Percentiles rank a stretch among this genome's conserved stretches.
Evolutionary conservation across 192 early-diverging fungal genomes (phyloP).

Genomic region (Coemansia sp.): DNA sequence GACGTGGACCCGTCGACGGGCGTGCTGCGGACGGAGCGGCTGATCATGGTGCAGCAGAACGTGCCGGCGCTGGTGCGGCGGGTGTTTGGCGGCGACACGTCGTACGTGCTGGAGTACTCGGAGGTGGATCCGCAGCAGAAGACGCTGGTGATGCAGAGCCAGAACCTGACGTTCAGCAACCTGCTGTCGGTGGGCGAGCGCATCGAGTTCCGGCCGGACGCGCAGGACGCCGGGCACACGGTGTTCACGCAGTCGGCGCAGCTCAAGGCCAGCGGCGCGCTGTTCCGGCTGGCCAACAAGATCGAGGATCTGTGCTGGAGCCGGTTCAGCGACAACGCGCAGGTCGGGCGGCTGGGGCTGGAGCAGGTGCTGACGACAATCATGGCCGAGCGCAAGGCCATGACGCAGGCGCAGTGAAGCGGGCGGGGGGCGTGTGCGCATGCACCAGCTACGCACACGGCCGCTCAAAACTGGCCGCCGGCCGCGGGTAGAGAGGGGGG

Average conservation of each 20-base stretch:
- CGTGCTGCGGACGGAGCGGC: constrained; percentile 83
- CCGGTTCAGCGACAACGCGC: constrained; percentile 88
- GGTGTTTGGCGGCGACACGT: constrained; percentile 65
- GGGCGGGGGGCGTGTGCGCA: no score
- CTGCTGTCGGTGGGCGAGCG: constrained; percentile 81
- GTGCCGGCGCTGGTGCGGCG: constrained; percentile 71
- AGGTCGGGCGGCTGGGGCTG: constrained; percentile 76
- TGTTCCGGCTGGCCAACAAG: constrained; percentile 63
- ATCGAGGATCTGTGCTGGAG: constrained; percentile 83
- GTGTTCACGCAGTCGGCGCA: constrained; percentile 79
- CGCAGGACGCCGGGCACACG: constrained; percentile 54
- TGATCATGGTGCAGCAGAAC: constrained; percentile 82
- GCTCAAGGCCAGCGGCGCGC: constrained; percentile 70
- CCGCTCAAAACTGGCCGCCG: no score
- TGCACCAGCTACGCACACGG: neutral
- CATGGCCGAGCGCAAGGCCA: constrained; percentile 41
- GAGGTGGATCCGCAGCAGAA: constrained; percentile 75
- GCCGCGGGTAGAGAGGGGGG: no score
- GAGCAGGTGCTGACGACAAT: constrained; percentile 65
- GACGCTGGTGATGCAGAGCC: constrained; percentile 69
- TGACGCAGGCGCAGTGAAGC: constrained; percentile 11
- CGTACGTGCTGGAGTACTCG: constrained; percentile 88
- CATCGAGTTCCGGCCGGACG: constrained; percentile 70
- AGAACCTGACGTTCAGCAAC: constrained; percentile 82
- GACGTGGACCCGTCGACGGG: constrained; percentile 77